These are phyloP conservation scores for Cercophora sp. DNA, from an alignment of 495 filamentous ascomycete species.

Conservation along the genomic window DNA sequence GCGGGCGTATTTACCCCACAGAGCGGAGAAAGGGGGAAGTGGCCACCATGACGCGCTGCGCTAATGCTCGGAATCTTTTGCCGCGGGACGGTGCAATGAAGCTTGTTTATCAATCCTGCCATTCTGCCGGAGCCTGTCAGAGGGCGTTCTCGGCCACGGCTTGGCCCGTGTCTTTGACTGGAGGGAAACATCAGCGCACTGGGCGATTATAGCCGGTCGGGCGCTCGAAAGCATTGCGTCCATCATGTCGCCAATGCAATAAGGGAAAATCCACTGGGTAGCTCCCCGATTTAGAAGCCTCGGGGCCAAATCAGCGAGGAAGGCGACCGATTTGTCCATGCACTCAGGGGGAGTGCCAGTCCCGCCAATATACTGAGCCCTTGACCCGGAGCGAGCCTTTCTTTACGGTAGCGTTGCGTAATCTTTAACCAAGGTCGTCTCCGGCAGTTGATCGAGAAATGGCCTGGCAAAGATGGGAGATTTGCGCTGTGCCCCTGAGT, in stretches of 20 bases:
- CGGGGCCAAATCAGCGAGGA: background rate
- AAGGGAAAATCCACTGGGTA: background rate
- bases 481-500: too few relatives aligned
- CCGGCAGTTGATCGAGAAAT: too few relatives aligned
- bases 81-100: background rate
- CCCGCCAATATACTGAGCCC: too few relatives aligned
- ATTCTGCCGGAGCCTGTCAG: conserved; percentile 1
- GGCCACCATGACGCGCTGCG: background rate
- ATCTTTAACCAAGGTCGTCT: too few relatives aligned
- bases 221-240: too few relatives aligned
- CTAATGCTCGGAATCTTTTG: background rate
- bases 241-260: too few relatives aligned
- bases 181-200: background rate
- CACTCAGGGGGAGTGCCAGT: too few relatives aligned
- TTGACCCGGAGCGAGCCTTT: too few relatives aligned
- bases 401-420: too few relatives aligned
- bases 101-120: background rate
- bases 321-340: background rate
- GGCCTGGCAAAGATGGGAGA: too few relatives aligned
- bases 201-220: background rate
- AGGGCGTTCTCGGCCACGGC: background rate
- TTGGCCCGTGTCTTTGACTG: background rate
- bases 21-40: background rate
- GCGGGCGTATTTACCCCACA: conserved; percentile 3
- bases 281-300: background rate